Percentiles rank a stretch among this genome's conserved stretches.
Evolutionary conservation across 305 asterid species (phyloP).

Genomic region (Solanum hybrid): DNA sequence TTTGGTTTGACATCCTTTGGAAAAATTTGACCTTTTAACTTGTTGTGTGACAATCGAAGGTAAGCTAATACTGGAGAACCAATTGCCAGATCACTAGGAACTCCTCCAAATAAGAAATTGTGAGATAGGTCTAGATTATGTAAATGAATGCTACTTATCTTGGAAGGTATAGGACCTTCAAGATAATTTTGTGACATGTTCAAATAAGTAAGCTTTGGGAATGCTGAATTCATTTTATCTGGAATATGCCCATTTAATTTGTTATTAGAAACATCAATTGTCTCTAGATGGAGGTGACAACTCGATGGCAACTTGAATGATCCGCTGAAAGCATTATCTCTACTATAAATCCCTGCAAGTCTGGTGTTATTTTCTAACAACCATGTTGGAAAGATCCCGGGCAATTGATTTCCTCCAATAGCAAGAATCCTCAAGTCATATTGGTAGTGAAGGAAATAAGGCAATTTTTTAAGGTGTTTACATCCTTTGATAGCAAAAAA

Average conservation of each 20-base stretch:
- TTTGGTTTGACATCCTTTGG: accelerated
- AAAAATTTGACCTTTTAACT: background rate
- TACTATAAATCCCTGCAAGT: too few species aligned
- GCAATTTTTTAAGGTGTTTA: background rate
- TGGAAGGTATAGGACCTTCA: background rate
- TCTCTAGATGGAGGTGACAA: accelerated
- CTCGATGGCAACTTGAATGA: background rate
- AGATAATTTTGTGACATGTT: too few species aligned
- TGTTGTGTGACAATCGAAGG: background rate
- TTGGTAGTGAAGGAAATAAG: background rate
- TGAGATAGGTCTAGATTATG: too few species aligned
- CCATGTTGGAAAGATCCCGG: background rate
- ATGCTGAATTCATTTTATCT: too few species aligned
- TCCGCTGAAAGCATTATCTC: background rate
- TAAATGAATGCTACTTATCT: background rate
- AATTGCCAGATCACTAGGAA: background rate
- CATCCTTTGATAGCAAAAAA: accelerated
- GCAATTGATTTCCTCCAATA: background rate
- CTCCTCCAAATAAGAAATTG: too few species aligned
- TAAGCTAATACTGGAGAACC: background rate
- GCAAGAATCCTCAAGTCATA: background rate
- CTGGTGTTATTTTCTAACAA: too few species aligned
- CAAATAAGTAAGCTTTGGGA: too few species aligned
- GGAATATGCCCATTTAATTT: too few species aligned
- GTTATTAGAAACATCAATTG: too few species aligned